Evolutionary conservation across 768 basidiomycete genomes (phyloP), one percentile per base, ranked within the genome.

Genomic region (Lentinus tigrinus): DNA sequence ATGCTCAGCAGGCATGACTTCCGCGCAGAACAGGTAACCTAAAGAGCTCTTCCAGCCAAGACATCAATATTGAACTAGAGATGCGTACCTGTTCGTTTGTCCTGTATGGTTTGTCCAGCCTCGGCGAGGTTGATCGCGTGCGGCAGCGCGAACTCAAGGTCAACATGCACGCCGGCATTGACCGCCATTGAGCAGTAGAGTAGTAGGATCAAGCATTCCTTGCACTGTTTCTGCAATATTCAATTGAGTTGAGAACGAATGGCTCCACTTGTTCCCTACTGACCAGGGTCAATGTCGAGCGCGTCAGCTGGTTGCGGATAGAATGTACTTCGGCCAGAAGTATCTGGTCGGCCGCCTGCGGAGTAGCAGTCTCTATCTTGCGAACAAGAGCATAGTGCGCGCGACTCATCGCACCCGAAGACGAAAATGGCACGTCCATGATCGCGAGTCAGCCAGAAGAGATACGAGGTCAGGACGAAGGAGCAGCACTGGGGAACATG

Each of bases 21-120:
- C 84, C 52, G 79, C 71, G 66, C 91, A 93, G 67, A 91, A 93
- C 7, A 87, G 71, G 73, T 93, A 93, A 13, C 91, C 91, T 94
- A 62, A 5, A 27, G 23, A 43, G 8, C 50, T 38, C 16, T 26
- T 62, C 42, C 40, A 37, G 13, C 13, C 11, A 19, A 26, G 8
- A 2, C 3, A 26, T 21, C 4, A 21, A 36, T 39, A 52, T 48
- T 27, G 28, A 51, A n/a, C 2, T 19, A 28, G 47, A 11, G 31
- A 31, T 28, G 9, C 72, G 23, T 63, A 85, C 89, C 91, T 68
- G 86, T 85, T 60, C 85, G 77, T 73, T 89, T 88, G 65, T 88
- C 81, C 63, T 80, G 77, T 8, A 85, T 70, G 10, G 73, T 81
- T 43, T 70, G 72, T 3, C 89, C 89, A 11, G 83, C 82, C 66